phyloP scores from a whole-genome alignment of 495 filamentous ascomycete species.

The Choiromyces venosus region DNA sequence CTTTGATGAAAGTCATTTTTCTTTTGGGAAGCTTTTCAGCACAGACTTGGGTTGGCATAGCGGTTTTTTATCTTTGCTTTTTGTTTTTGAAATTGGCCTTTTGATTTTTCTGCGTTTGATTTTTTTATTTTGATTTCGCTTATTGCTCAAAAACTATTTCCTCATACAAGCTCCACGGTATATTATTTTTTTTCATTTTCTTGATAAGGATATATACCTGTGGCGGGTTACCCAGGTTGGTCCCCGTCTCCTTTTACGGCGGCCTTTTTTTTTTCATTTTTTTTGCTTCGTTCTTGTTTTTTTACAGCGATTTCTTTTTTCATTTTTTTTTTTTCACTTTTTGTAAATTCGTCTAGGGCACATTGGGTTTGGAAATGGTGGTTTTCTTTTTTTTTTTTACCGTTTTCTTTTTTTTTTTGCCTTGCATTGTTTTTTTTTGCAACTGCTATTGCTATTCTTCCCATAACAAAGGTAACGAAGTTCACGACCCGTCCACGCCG shows the following conservation, averaged over 20 bases:
- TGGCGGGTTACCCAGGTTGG: conserved; percentile 33
- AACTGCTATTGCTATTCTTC: conserved; percentile 27
- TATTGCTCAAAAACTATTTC: conserved; percentile 16
- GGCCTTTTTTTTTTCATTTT: conserved; percentile 49
- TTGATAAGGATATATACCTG: conserved; percentile 35
- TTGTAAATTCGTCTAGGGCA: conserved; percentile 39
- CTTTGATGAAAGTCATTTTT: not conserved
- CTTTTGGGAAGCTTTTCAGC: no score
- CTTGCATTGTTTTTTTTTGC: conserved; percentile 25
- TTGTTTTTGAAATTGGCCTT: conserved; percentile 24
- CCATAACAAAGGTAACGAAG: conserved; percentile 34
- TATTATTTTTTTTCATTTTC: conserved; percentile 31
- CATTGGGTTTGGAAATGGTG: conserved; percentile 29
- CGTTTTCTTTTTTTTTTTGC: conserved; percentile 29
- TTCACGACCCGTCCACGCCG: conserved; percentile 36
- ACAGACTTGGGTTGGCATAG: not conserved
- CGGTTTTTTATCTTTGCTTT: conserved; percentile 4
- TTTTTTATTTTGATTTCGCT: conserved; percentile 34
- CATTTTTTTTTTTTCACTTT: conserved; percentile 43
- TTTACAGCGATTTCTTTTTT: conserved; percentile 47
- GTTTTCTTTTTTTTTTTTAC: conserved; percentile 34
- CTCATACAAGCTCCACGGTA: conserved; percentile 41
- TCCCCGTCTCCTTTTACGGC: conserved; percentile 29
- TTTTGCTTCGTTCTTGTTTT: conserved; percentile 49
- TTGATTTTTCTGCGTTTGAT: conserved; percentile 26